phyloP scores from a whole-genome alignment of 2,329 filamentous ascomycete species.

The Aspergillus latus region DNA sequence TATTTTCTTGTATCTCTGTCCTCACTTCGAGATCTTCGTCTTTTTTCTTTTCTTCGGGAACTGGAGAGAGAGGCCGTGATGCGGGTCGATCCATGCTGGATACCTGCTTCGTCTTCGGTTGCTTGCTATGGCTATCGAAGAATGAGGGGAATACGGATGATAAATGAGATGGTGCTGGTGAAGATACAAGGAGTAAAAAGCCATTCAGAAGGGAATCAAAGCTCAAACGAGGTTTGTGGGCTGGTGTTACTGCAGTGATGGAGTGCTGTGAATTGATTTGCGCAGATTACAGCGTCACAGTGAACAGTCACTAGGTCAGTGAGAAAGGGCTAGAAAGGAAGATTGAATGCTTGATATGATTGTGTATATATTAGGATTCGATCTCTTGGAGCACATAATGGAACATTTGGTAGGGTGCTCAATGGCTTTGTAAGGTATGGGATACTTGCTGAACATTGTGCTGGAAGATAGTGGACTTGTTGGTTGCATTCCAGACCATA shows the following conservation, averaged over 20 bases:
- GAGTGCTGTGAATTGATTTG: not conserved
- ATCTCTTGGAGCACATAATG: too few relatives aligned
- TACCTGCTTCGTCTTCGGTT: not conserved
- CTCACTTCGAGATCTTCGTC: not conserved
- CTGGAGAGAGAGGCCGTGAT: not conserved
- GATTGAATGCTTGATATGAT: too few relatives aligned
- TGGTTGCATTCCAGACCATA: too few relatives aligned
- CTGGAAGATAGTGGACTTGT: too few relatives aligned
- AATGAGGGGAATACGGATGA: not conserved
- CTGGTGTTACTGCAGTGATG: conserved; percentile 7
- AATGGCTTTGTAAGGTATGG: too few relatives aligned
- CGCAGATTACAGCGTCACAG: conserved; percentile 6
- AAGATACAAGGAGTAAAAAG: not conserved
- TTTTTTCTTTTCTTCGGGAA: conserved; percentile 1
- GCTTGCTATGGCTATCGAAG: not conserved
- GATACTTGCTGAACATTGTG: too few relatives aligned
- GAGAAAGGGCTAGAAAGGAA: not conserved
- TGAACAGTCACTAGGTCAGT: not conserved
- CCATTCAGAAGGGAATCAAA: not conserved
- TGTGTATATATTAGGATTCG: too few relatives aligned
- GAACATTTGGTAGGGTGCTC: too few relatives aligned
- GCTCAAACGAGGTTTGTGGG: not conserved
- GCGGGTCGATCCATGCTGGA: not conserved
- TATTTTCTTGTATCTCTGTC: not conserved
- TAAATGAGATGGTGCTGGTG: not conserved